Evolutionary conservation across 2,329 filamentous ascomycete species (phyloP).

Genomic region (Xylaria sp.): DNA sequence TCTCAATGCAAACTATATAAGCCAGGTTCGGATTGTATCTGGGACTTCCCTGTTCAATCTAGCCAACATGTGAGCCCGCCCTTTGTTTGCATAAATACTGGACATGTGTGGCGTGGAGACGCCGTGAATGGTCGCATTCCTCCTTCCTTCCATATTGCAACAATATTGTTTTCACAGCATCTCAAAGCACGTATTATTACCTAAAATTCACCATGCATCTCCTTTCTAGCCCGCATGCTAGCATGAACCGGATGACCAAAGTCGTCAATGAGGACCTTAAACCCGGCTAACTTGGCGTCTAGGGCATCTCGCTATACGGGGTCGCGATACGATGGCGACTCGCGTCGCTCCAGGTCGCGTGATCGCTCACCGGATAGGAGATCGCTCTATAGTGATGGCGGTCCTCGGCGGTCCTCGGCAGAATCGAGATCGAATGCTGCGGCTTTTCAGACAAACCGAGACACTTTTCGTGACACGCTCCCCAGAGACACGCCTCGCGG

Average conservation of each 20-base stretch:
- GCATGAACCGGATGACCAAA: background rate
- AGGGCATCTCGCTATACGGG: conserved; percentile 65
- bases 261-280: background rate
- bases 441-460: conserved; percentile 69
- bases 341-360: conserved; percentile 71
- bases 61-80: conserved; percentile 40
- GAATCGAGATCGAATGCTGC: conserved; percentile 66
- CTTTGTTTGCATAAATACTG: conserved; percentile 4
- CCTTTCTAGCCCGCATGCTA: background rate
- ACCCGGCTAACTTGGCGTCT: conserved; percentile 24
- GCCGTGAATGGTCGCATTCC: background rate
- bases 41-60: background rate
- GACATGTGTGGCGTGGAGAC: background rate
- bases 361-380: conserved; percentile 73
- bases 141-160: background rate
- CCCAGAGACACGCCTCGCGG: conserved; percentile 80
- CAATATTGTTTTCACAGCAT: background rate
- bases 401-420: conserved; percentile 74
- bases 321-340: conserved; percentile 70
- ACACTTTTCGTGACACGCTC: conserved; percentile 65
- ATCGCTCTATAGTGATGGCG: conserved; percentile 68
- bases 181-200: background rate
- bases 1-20: conserved; percentile 29
- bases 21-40: background rate
- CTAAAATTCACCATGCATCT: background rate